phyloP scores from a whole-genome alignment of 352 stramenopile genomes.

The Phytophthora tubulina region DNA sequence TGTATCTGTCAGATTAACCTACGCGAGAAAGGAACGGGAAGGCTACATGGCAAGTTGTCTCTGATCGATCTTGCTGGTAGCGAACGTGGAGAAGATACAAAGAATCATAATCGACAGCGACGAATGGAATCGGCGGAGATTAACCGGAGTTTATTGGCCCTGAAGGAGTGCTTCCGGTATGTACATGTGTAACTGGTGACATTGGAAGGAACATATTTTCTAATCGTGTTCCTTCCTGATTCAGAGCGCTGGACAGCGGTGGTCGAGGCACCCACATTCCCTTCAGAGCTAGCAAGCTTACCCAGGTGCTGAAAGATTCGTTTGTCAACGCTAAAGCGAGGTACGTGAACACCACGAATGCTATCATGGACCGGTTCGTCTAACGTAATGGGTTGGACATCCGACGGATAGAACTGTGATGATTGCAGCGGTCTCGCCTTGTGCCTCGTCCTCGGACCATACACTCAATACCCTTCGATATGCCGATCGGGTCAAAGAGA shows the following conservation, averaged over 20 bases:
- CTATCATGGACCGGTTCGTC: background rate
- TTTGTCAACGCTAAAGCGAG: conserved; percentile 95
- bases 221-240: conserved; percentile 4
- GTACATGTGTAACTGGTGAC: conserved; percentile 5
- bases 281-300: conserved; percentile 97
- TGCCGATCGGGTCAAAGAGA: conserved; percentile 97
- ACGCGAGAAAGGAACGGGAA: conserved; percentile 56
- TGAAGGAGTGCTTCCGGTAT: conserved; percentile 97
- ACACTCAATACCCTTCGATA: conserved; percentile 98
- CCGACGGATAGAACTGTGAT: conserved; percentile 90
- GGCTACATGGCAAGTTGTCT: conserved; percentile 90
- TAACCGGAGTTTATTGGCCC: conserved; percentile 96
- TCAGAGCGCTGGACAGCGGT: conserved; percentile 91
- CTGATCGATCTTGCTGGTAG: conserved; percentile 98
- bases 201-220: background rate
- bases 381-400: conserved; percentile 8
- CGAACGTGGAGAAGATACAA: conserved; percentile 96
- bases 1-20: conserved; percentile 96
- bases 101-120: conserved; percentile 92
- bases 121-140: conserved; percentile 98
- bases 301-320: conserved; percentile 98
- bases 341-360: conserved; percentile 27
- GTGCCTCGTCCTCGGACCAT: conserved; percentile 94
- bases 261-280: conserved; percentile 93
- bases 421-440: conserved; percentile 96